phyloP scores from a whole-genome alignment of 257 asterid genomes.

The Asclepias syriaca region DNA sequence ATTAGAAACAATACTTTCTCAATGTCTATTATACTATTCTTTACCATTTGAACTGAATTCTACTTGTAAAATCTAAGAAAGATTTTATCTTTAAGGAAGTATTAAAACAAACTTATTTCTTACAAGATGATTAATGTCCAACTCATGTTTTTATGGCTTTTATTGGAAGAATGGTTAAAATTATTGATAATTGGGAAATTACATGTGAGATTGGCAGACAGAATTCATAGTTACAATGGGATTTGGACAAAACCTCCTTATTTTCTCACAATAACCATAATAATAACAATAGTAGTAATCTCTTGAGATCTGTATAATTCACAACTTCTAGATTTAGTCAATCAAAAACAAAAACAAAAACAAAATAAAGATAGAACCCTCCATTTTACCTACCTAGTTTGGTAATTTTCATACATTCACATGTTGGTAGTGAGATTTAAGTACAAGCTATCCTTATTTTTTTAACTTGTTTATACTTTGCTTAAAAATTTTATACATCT shows the following conservation, averaged over 20 bases:
- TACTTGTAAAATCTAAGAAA: too few relatives aligned
- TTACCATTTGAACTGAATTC: too few relatives aligned
- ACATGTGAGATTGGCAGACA: conserved; percentile 12
- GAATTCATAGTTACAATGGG: conserved; percentile 3
- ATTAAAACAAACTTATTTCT: too few relatives aligned
- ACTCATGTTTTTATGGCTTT: neutral
- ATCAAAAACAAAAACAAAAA: neutral
- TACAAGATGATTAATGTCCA: too few relatives aligned
- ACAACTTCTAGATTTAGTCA: conserved; percentile 5
- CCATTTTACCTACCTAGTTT: neutral
- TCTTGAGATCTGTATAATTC: conserved; percentile 19
- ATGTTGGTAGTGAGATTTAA: neutral
- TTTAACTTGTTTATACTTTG: neutral
- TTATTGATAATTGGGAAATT: neutral
- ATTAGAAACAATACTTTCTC: too few relatives aligned
- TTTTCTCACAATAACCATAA: neutral
- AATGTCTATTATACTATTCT: too few relatives aligned
- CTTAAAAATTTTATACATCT: neutral
- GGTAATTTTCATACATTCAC: neutral
- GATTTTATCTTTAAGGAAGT: too few relatives aligned
- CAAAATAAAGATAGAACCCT: neutral
- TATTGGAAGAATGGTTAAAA: neutral
- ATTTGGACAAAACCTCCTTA: conserved; percentile 11
- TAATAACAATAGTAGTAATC: neutral
- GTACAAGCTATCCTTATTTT: neutral